These are phyloP conservation scores for Zygosaccharomyces kombuchaensis DNA, from an alignment of 805 yeast species.

Conservation along the genomic window DNA sequence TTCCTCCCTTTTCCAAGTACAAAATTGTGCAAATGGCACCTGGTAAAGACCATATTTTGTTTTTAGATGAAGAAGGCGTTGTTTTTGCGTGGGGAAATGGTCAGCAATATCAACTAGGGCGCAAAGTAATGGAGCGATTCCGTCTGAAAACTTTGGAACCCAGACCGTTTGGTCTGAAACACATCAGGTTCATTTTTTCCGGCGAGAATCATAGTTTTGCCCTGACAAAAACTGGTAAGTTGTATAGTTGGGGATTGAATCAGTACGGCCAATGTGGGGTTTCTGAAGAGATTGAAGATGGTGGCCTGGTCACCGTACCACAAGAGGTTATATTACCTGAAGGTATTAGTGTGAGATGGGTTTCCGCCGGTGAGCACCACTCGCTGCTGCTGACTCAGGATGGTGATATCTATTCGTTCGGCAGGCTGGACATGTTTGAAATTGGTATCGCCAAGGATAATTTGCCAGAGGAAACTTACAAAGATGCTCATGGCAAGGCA, in stretches of 20 bases:
- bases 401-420: slow-evolving; percentile 81
- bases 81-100: slow-evolving; percentile 98
- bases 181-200: slow-evolving; percentile 74
- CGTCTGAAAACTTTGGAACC: slow-evolving; percentile 71
- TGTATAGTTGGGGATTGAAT: slow-evolving; percentile 91
- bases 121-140: slow-evolving; percentile 76
- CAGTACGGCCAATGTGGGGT: slow-evolving; percentile 96
- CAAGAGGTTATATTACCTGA: slow-evolving; percentile 64
- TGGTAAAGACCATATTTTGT: slow-evolving; percentile 90
- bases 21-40: slow-evolving; percentile 78
- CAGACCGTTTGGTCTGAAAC: slow-evolving; percentile 74
- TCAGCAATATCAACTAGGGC: slow-evolving; percentile 86
- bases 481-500: slow-evolving; percentile 73
- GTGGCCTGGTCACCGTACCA: slow-evolving; percentile 74
- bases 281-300: slow-evolving; percentile 74
- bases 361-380: slow-evolving; percentile 95
- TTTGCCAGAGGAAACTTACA: slow-evolving; percentile 67
- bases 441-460: slow-evolving; percentile 68
- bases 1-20: slow-evolving; percentile 45
- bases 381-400: slow-evolving; percentile 65
- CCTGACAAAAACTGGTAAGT: slow-evolving; percentile 62
- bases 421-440: slow-evolving; percentile 91
- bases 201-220: slow-evolving; percentile 98
- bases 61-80: slow-evolving; percentile 75
- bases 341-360: slow-evolving; percentile 50